A percentile compares a stretch with the other conserved stretches of the same genome.
Conservation (phyloP, 371 early-diverging fungal species). For the Mortierella sp. region DNA sequence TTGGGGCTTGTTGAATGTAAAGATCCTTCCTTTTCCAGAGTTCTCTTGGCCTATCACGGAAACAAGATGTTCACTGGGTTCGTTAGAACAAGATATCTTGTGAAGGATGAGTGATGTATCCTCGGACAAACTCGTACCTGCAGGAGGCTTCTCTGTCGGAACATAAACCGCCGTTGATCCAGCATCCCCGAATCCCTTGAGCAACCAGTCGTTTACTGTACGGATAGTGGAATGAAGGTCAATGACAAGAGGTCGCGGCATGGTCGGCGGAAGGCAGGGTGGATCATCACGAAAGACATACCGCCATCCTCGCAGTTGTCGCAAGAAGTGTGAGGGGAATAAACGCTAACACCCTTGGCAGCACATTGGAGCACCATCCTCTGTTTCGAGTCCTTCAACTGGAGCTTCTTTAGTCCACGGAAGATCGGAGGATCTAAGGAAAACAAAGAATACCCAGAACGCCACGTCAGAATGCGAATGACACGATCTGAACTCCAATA, state of each 20-base stretch:
- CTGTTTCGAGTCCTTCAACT: conserved; percentile 79
- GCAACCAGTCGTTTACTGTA: conserved; percentile 87
- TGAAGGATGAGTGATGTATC: not conserved
- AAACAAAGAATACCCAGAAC: not conserved
- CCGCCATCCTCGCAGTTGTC: conserved; percentile 89
- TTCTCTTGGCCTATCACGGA: conserved; percentile 66
- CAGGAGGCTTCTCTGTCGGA: conserved; percentile 65
- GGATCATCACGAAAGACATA: conserved; percentile 30
- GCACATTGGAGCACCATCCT: conserved; percentile 85
- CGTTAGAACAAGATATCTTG: not conserved
- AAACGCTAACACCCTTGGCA: conserved; percentile 90
- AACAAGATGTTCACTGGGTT: not conserved
- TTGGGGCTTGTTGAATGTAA: conserved; percentile 70
- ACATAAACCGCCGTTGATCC: conserved; percentile 63
- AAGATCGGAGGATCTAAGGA: conserved; percentile 92
- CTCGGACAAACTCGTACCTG: conserved; percentile 56
- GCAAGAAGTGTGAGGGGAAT: conserved; percentile 97
- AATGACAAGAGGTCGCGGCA: no score
- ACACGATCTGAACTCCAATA: not conserved
- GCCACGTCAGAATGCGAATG: no score
- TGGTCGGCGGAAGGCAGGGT: no score
- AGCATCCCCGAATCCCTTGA: conserved; percentile 67
- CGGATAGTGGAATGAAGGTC: not conserved
- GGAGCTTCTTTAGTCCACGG: conserved; percentile 84
- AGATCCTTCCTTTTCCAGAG: conserved; percentile 80